These are phyloP conservation scores for Neurospora sublineolata DNA, from an alignment of 495 filamentous ascomycete genomes.

Conservation along the genomic window DNA sequence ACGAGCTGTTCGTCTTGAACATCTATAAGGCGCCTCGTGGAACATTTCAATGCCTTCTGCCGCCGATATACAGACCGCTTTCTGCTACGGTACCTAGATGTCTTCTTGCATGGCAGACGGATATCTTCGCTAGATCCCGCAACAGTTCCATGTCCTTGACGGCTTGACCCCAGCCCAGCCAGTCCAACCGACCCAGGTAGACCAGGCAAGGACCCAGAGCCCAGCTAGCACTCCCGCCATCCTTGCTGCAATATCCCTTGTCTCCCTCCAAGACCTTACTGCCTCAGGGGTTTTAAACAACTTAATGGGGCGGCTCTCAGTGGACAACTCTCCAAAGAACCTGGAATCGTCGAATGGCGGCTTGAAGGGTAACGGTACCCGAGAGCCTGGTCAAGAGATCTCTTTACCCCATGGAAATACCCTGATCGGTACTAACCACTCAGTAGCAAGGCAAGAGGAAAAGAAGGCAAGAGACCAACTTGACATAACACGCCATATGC, in stretches of 20 bases:
- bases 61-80: not conserved
- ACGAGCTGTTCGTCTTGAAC: not conserved
- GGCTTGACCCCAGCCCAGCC: not conserved
- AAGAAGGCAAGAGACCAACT: not conserved
- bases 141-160: not conserved
- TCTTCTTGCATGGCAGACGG: not conserved
- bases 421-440: not conserved
- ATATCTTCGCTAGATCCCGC: not conserved
- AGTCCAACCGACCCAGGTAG: constrained; percentile 3
- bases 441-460: not conserved
- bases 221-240: constrained; percentile 11
- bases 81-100: not conserved
- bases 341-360: not conserved
- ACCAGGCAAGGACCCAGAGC: not conserved
- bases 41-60: not conserved
- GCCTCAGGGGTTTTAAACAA: not conserved
- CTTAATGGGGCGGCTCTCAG: not conserved
- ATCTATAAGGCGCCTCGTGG: not conserved
- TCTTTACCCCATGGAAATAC: not conserved
- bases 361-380: constrained; percentile 12
- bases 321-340: not conserved
- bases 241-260: constrained; percentile 13
- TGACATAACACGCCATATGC: not conserved
- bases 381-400: constrained; percentile 8
- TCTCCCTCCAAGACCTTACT: constrained; percentile 8